Conservation (phyloP, 495 filamentous ascomycete species). For the Aspergillus conjunctus region DNA sequence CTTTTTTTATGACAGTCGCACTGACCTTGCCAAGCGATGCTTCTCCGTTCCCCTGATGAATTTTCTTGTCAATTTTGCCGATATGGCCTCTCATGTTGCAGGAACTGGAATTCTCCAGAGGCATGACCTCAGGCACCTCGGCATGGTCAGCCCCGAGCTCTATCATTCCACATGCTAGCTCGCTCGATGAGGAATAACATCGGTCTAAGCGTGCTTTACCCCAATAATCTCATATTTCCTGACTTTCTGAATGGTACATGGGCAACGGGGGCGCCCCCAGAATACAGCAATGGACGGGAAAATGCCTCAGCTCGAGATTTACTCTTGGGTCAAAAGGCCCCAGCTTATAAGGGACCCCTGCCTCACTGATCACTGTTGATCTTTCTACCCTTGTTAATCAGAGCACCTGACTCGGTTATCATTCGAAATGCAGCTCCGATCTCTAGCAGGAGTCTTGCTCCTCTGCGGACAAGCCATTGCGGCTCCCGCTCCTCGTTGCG, state of each 20-base stretch:
- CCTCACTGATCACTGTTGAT: neutral
- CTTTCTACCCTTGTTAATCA: neutral
- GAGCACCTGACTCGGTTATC: neutral
- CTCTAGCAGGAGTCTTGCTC: slow-evolving; percentile 18
- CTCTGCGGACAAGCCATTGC: slow-evolving; percentile 19
- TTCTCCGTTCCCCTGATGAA: neutral
- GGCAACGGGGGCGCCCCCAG: neutral
- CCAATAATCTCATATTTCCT: neutral
- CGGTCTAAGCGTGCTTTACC: neutral
- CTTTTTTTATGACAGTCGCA: neutral
- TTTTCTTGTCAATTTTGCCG: neutral
- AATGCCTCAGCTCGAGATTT: neutral
- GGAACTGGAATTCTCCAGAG: neutral
- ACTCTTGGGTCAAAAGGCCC: too few species aligned
- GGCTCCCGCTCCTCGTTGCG: slow-evolving; percentile 12
- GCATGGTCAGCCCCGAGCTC: neutral
- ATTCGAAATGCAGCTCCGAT: slow-evolving; percentile 16
- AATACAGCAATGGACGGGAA: neutral
- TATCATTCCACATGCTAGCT: neutral
- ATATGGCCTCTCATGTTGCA: neutral
- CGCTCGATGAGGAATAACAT: neutral
- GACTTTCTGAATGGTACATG: neutral
- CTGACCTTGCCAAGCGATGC: neutral
- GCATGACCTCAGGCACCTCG: neutral
- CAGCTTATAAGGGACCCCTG: slow-evolving; percentile 1